These are phyloP conservation scores for Rhizopus microsporus DNA, from an alignment of 371 early-diverging fungal species.

Conservation along the genomic window DNA sequence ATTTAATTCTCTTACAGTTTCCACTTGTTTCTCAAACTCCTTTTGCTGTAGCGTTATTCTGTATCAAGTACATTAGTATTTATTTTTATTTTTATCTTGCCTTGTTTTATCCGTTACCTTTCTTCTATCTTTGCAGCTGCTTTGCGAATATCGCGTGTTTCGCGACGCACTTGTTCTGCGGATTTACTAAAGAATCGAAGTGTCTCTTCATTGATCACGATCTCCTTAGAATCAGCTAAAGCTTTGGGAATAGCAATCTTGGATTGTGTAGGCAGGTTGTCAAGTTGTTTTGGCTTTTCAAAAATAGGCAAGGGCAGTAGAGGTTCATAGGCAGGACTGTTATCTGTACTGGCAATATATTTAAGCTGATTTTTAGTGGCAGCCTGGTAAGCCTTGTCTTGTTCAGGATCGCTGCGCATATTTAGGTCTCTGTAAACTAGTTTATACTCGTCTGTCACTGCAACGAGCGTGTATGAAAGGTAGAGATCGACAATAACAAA, in stretches of 20 bases:
- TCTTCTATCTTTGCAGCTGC: conserved; percentile 18
- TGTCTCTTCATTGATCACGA: conserved; percentile 46
- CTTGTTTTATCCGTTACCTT: conserved; percentile 10
- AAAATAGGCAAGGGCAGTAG: conserved; percentile 35
- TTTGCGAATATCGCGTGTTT: conserved; percentile 21
- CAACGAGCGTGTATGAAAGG: conserved; percentile 41
- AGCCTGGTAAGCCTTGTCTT: conserved; percentile 1
- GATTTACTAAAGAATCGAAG: conserved; percentile 35
- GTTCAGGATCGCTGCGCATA: conserved; percentile 16
- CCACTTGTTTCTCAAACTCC: conserved; percentile 29
- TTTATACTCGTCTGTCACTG: conserved; percentile 27
- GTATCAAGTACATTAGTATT: neutral
- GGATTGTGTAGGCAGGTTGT: conserved; percentile 25
- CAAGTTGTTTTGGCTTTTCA: conserved; percentile 25
- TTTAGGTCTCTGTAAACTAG: conserved; percentile 29
- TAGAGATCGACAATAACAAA: conserved; percentile 38
- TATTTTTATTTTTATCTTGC: too few relatives aligned
- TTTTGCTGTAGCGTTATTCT: conserved; percentile 28
- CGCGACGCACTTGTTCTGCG: conserved; percentile 30
- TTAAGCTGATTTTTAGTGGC: conserved; percentile 29
- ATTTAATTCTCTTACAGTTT: conserved; percentile 18
- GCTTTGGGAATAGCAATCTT: conserved; percentile 37
- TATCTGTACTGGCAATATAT: neutral
- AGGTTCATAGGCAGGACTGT: conserved; percentile 16
- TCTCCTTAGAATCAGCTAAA: conserved; percentile 35